phyloP scores from a whole-genome alignment of 2,329 filamentous ascomycete genomes.

The Tolypocladium pustulatum region DNA sequence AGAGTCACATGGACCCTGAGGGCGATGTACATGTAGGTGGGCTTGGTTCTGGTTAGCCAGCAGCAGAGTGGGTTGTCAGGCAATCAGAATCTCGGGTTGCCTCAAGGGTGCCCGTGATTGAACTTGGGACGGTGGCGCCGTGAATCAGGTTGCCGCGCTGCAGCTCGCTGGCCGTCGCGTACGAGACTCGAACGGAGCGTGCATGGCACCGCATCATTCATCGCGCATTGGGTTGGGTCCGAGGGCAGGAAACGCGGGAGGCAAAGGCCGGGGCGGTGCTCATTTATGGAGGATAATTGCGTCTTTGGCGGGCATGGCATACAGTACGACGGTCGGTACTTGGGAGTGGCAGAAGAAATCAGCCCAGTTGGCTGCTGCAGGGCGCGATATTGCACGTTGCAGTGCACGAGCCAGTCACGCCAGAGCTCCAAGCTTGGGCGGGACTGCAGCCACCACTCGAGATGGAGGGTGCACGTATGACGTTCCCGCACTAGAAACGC shows the following conservation, averaged over 20 bases:
- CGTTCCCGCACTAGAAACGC: slow-evolving; percentile 2
- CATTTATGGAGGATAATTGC: neutral
- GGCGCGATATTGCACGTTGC: neutral
- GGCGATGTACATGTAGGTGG: slow-evolving; percentile 5
- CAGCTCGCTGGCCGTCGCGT: neutral
- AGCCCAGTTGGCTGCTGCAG: neutral
- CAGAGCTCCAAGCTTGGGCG: neutral
- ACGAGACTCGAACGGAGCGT: no score
- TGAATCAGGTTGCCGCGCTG: neutral
- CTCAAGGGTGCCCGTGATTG: neutral
- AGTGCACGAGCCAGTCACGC: neutral
- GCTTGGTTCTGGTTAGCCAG: slow-evolving; percentile 4
- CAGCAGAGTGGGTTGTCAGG: neutral
- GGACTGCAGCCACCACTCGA: slow-evolving; percentile 3
- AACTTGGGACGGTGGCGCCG: neutral
- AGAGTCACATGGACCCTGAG: slow-evolving; percentile 6
- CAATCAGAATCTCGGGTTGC: neutral
- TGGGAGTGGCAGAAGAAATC: neutral
- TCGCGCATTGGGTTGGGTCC: neutral
- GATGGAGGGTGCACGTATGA: slow-evolving; percentile 4
- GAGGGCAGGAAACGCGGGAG: neutral
- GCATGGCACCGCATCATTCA: neutral
- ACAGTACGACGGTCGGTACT: no score
- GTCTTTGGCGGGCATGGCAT: no score
- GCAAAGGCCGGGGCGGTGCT: neutral